Base-by-base conservation (phyloP, 768 basidiomycete genomes). In the Tylopilus vinaceipallidus region DNA sequence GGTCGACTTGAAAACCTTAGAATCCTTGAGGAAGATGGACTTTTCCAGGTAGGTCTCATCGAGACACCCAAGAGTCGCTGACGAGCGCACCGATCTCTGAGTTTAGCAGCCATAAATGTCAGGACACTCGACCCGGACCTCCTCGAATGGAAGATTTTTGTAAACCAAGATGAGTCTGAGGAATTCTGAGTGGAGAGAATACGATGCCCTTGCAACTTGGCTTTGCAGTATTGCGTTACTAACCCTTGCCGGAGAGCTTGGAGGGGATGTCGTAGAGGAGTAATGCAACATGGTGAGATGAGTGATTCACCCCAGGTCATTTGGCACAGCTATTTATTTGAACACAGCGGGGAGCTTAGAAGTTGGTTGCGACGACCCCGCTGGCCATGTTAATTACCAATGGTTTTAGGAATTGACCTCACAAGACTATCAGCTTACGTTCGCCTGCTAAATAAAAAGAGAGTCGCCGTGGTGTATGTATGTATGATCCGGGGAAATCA, bases 241-340 rank as follows among this genome's bases (percentile, higher is more conserved):
- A 74, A 4, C 16, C 47, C 20, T 63, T 64, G 2, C 57, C 62
- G 0, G 67, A 62, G 7, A 65, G 44, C 5, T 61, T 61, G 41
- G 64, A 69, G 16, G 69, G 64, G 23, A 69, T 63, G n/a, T 75
- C 73, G 23, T 72, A 72, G 45, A 74, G 59, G 44, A 61, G 51
- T n/a, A 73, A 63, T 1, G 65, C n/a, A n/a, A n/a, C n/a, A n/a
- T n/a, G n/a, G n/a, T n/a, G n/a, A n/a, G n/a, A n/a, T n/a, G n/a
- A n/a, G n/a, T n/a, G n/a, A n/a, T n/a, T n/a, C n/a, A n/a, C n/a
- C n/a, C n/a, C n/a, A n/a, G n/a, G n/a, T n/a, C n/a, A n/a, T n/a
- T n/a, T n/a, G n/a, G n/a, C n/a, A n/a, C n/a, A n/a, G n/a, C n/a
- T n/a, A n/a, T n/a, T n/a, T n/a, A n/a, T n/a, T n/a, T n/a, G n/a